These are phyloP conservation scores for Gastrodia elata DNA, from an alignment of 106 monocot species.

Conservation along the genomic window DNA sequence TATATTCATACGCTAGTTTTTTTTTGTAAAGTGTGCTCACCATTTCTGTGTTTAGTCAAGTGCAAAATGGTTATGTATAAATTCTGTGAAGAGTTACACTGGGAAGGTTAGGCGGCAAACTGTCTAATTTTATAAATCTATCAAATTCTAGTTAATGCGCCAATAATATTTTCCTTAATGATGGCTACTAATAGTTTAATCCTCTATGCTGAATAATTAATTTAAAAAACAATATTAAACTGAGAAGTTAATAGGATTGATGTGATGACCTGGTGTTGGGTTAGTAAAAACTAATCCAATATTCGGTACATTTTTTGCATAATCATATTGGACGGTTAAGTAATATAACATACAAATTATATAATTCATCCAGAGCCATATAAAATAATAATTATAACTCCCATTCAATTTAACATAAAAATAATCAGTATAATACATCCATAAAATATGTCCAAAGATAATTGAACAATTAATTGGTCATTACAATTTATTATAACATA, in stretches of 20 bases:
- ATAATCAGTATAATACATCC: too few species aligned
- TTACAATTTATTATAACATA: too few species aligned
- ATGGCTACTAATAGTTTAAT: not conserved
- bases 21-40: not conserved
- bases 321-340: too few species aligned
- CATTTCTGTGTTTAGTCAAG: not conserved
- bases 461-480: too few species aligned
- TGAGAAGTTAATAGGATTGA: not conserved
- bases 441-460: too few species aligned
- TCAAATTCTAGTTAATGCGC: not conserved
- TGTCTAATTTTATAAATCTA: not conserved
- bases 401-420: too few species aligned
- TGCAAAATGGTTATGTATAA: not conserved
- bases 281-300: too few species aligned
- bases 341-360: too few species aligned
- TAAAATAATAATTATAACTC: too few species aligned
- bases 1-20: not conserved
- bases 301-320: too few species aligned
- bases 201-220: not conserved
- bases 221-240: not conserved
- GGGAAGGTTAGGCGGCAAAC: not conserved
- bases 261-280: too few species aligned
- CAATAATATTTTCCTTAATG: not conserved
- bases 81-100: not conserved
- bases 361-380: too few species aligned